Evolutionary conservation across 495 filamentous ascomycete species (phyloP).

Genomic region (Jackrogersella multiformis): DNA sequence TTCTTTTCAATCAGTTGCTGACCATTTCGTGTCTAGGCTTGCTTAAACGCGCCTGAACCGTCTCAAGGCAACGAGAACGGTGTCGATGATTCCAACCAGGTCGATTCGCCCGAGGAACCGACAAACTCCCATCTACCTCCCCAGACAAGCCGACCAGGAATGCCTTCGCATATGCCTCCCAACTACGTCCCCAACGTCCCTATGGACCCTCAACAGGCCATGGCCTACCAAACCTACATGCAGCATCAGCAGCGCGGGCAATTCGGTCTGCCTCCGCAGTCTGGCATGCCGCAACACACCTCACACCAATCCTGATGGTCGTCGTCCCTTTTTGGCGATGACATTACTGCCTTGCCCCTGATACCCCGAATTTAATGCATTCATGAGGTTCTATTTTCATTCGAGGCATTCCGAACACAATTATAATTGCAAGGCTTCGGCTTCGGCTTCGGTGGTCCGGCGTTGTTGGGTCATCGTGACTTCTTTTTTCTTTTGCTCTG

Average conservation of each 20-base stretch:
- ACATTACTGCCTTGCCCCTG: conserved; percentile 51
- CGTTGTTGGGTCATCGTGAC: conserved; percentile 49
- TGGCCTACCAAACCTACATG: conserved; percentile 71
- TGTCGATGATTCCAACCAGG: conserved; percentile 73
- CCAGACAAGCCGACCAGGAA: conserved; percentile 60
- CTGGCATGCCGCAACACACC: conserved; percentile 64
- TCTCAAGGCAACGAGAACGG: conserved; percentile 86
- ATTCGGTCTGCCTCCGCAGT: conserved; percentile 62
- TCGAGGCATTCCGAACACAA: conserved; percentile 45
- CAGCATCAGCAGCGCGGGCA: conserved; percentile 63
- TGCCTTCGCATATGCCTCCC: conserved; percentile 62
- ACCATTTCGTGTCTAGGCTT: conserved; percentile 69
- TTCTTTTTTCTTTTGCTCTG: conserved; percentile 32
- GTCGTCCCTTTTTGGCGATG: conserved; percentile 38
- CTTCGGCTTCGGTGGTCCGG: conserved; percentile 47
- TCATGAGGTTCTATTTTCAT: conserved; percentile 54
- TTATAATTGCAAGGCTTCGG: conserved; percentile 48
- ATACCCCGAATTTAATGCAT: conserved; percentile 64
- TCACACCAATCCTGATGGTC: conserved; percentile 55
- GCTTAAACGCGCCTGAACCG: conserved; percentile 96
- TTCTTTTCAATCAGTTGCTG: conserved; percentile 9
- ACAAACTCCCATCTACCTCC: conserved; percentile 66
- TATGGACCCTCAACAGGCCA: conserved; percentile 64
- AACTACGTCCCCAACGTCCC: conserved; percentile 63
- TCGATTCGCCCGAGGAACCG: conserved; percentile 72